A percentile compares a stretch with the other conserved stretches of the same genome.
Conservation (phyloP, 768 basidiomycete species). For the Lactarius sp. region DNA sequence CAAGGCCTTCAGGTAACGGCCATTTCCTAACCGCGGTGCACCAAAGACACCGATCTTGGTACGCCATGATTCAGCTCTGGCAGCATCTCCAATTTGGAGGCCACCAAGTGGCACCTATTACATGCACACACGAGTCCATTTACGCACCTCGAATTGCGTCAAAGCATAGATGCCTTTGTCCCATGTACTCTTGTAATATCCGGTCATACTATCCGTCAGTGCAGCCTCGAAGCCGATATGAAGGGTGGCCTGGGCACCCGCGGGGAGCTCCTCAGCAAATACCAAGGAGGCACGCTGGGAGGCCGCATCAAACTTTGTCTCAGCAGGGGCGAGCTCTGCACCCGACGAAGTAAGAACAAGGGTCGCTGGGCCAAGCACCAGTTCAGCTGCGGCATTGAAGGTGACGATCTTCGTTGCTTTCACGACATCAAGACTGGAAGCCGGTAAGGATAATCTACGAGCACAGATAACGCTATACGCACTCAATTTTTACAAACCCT, state of each 20-base stretch:
- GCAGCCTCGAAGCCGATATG: slow-evolving; percentile 62
- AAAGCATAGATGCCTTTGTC: slow-evolving; percentile 67
- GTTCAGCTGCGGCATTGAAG: slow-evolving; percentile 54
- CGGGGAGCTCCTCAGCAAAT: slow-evolving; percentile 53
- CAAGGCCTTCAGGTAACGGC: not conserved
- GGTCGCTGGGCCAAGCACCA: slow-evolving; percentile 54
- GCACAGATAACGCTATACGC: slow-evolving; percentile 27
- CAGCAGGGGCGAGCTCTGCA: slow-evolving; percentile 40
- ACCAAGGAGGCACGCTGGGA: slow-evolving; percentile 61
- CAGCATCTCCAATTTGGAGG: not conserved
- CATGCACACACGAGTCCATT: not conserved
- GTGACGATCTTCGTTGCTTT: slow-evolving; percentile 55
- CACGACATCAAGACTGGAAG: slow-evolving; percentile 54
- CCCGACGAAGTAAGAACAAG: slow-evolving; percentile 50
- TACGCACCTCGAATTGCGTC: slow-evolving; percentile 80
- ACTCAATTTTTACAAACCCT: slow-evolving; percentile 73
- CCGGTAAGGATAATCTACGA: not conserved
- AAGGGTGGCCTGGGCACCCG: slow-evolving; percentile 65
- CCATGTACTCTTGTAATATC: slow-evolving; percentile 75
- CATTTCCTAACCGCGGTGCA: not conserved
- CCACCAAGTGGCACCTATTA: not conserved
- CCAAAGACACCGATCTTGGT: not conserved
- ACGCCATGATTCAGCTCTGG: not conserved
- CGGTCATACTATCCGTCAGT: slow-evolving; percentile 70
- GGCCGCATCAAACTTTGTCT: slow-evolving; percentile 49